Base-by-base conservation (phyloP, 2,329 filamentous ascomycete species). In the Aspergillus pseudotamarii region DNA sequence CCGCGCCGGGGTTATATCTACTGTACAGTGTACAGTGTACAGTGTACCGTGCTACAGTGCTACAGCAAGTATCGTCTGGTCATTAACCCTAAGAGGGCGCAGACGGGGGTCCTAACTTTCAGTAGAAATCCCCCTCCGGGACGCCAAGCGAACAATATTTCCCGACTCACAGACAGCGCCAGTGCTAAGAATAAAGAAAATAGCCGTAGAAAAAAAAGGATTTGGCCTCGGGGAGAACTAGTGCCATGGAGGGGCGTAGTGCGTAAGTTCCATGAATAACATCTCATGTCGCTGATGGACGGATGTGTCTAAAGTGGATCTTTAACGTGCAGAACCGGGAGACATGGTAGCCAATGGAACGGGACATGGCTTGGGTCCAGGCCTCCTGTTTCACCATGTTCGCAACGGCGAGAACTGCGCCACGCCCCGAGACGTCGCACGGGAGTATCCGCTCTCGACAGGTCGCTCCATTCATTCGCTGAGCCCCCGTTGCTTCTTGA, bases 381-480 rank as follows among this genome's bases (percentile, higher is more conserved):
- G n/a, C 48, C 58, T 41, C 54, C 48, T 59, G 60, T 62, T 62
- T 62, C 60, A 62, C 45, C 21, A n/a, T 19, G 16, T 41, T 26
- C 21, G 48, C 60, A 58, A 58, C 60, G 60, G 60, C 48, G 30
- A n/a, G 26, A 28, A 54, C 58, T 59, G 58, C 58, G 58, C 58
- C 58, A 53, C 58, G 43, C 48, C 12, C 58, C n/a, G 36, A 57
- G 58, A 38, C 23, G 60, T 62, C 60, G 50, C 56, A 62, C 60
- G 60, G 60, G 60, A 56, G 55, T 58, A 55, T 55, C 60, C 60
- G 60, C 60, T 55, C 30, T 32, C 6, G 6, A 30, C 55, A 36
- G 36, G 46, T 11, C 46, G n/a, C 9, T 9, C 26, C 59, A 12
- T 41, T 61, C 38, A 61, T 61, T 61, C 21, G 59, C 48, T 30